Evolutionary conservation across 2,329 filamentous ascomycete genomes (phyloP), one percentile per base, ranked within the genome.

Genomic region (Colletotrichum sp.): DNA sequence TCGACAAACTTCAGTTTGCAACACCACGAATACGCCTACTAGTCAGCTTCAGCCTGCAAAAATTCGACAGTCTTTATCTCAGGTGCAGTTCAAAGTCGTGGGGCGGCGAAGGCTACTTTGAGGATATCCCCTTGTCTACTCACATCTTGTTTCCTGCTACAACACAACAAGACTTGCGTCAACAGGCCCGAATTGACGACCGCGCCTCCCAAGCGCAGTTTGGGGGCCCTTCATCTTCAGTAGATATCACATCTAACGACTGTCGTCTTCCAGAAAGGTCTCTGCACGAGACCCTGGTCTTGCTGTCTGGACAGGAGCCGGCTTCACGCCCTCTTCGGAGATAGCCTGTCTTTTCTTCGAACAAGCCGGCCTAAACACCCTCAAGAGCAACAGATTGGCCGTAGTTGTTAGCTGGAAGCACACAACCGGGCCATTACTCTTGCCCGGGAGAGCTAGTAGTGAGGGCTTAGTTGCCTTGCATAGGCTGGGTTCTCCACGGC

Each of bases 401-500:
- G 24, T 61, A 21, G 18, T 75, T 64, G 69, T 34, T 24, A 62
- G 48, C 64, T 73, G 38, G 12, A 58, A 58, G 43, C 28, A 75
- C 64, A 73, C 32, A 71, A 34, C 32, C 52, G 30, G 30, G 48
- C 56, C n/a, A 26, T 58, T 38, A 64, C 70, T 30, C 43, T 64
- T 67, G 64, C 34, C 24, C 64, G 56, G 64, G 62, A 71, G 28
- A 73, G 56, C 70, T 64, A 73, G 62, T 64, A 48, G 62, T 48
- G 64, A 64, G 64, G 62, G 30, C 64, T 73, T 66, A 64, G 73
- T 65, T 66, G 69, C 38, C 55, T 62, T 72, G 66, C 66, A 61
- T 21, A 64, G 73, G 73, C 62, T 68, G 64, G 24, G 43, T 75
- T 70, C 75, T 78, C 75, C 75, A 73, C 72, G 77, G 48, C 75